Evolutionary conservation across 257 asterid species (phyloP).

Genomic region (Petunia axillaris): DNA sequence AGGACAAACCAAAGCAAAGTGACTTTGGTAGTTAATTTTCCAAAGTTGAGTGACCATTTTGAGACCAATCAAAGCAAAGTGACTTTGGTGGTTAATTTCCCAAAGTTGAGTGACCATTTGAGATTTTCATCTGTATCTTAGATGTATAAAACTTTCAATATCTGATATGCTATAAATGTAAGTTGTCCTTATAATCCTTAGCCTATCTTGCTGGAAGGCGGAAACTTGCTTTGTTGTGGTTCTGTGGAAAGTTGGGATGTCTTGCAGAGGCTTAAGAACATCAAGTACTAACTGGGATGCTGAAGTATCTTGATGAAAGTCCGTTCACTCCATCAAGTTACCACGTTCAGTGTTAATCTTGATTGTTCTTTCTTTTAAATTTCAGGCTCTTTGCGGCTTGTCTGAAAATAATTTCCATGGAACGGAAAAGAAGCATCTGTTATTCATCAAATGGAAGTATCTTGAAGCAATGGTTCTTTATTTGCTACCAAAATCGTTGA

Average conservation of each 20-base stretch:
- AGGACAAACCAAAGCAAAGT: too few species aligned
- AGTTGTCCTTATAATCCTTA: slow-evolving; percentile 32
- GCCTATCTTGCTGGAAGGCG: slow-evolving; percentile 89
- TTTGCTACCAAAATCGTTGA: background rate
- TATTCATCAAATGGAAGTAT: slow-evolving; percentile 81
- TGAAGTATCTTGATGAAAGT: too few species aligned
- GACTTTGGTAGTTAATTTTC: too few species aligned
- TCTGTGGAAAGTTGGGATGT: slow-evolving; percentile 97
- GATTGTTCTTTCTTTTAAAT: background rate
- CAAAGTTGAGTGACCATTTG: too few species aligned
- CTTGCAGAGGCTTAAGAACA: slow-evolving; percentile 64
- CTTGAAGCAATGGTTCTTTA: slow-evolving; percentile 75
- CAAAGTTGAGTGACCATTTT: too few species aligned
- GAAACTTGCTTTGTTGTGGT: slow-evolving; percentile 90
- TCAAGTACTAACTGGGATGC: too few species aligned
- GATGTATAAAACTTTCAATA: background rate
- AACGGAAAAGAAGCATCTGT: slow-evolving; percentile 56
- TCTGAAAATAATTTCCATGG: slow-evolving; percentile 35
- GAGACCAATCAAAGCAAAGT: too few species aligned
- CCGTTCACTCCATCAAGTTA: background rate
- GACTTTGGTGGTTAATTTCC: too few species aligned
- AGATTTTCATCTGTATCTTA: background rate
- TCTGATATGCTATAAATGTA: background rate
- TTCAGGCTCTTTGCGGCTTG: slow-evolving; percentile 68
- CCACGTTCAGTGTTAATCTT: background rate